A percentile compares a stretch with the other conserved stretches of the same genome.
phyloP scores from a whole-genome alignment of 495 filamentous ascomycete species.

The Penicillium malachiteum region DNA sequence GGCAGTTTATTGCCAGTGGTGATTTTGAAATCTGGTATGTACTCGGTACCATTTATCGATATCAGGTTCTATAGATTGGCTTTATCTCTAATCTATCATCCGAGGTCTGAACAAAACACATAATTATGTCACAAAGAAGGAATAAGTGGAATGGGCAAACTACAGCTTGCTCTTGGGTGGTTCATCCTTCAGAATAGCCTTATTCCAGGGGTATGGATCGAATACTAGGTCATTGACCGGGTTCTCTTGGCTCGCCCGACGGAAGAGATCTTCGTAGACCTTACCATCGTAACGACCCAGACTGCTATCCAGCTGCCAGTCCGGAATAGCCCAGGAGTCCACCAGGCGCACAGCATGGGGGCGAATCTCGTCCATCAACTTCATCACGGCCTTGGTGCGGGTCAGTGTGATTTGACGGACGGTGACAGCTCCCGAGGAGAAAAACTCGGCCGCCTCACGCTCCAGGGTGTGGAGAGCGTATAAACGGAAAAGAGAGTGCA shows the following conservation, averaged over 20 bases:
- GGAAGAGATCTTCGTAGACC: constrained; percentile 69
- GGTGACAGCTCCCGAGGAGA: constrained; percentile 59
- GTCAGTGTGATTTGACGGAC: constrained; percentile 64
- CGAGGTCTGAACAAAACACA: neutral
- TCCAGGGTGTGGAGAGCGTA: constrained; percentile 65
- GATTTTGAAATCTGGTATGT: no score
- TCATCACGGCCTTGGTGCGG: constrained; percentile 59
- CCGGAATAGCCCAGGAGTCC: constrained; percentile 66
- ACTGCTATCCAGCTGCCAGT: constrained; percentile 67
- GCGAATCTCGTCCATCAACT: constrained; percentile 62
- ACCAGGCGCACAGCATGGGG: constrained; percentile 66
- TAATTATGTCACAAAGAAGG: neutral
- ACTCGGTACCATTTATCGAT: neutral
- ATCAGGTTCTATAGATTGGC: neutral
- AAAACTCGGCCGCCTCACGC: constrained; percentile 65
- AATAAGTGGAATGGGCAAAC: neutral
- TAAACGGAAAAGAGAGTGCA: constrained; percentile 66
- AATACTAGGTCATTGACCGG: constrained; percentile 64
- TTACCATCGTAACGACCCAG: constrained; percentile 64
- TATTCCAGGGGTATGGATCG: constrained; percentile 65
- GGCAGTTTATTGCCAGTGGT: no score
- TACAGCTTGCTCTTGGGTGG: constrained; percentile 42
- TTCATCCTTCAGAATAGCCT: constrained; percentile 55
- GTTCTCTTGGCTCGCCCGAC: constrained; percentile 63
- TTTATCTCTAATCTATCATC: constrained; percentile 1